Conservation (phyloP, 768 basidiomycete genomes). For the Daedaleopsis sinensis region DNA sequence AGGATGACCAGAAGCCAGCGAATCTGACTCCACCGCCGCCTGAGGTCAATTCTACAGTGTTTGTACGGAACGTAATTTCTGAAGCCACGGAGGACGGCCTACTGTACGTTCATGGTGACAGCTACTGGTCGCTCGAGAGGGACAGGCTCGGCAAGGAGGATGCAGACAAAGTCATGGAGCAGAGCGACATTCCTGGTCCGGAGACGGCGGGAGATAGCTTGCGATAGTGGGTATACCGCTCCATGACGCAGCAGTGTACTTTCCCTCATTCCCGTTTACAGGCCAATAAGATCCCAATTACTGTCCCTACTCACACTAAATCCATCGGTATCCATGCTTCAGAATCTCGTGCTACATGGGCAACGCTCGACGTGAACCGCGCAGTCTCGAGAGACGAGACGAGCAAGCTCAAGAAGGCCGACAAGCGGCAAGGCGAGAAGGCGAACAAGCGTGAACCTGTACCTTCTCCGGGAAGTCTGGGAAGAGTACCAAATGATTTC, state of each 20-base stretch:
- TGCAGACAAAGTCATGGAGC: conserved; percentile 82
- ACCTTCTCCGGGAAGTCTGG: conserved; percentile 95
- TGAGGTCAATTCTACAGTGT: conserved; percentile 88
- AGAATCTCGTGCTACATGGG: conserved; percentile 86
- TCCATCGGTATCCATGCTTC: conserved; percentile 83
- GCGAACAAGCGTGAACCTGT: conserved; percentile 95
- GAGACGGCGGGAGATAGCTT: conserved; percentile 57
- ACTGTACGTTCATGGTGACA: conserved; percentile 76
- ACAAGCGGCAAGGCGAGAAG: conserved; percentile 83
- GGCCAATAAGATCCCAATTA: conserved; percentile 82
- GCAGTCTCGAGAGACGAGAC: conserved; percentile 93
- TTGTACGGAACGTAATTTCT: conserved; percentile 93
- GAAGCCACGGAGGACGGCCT: conserved; percentile 93
- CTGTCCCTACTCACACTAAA: conserved; percentile 93
- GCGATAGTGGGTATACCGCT: conserved; percentile 24
- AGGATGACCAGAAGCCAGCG: conserved; percentile 43
- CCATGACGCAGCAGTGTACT: neutral
- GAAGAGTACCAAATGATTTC: conserved; percentile 60
- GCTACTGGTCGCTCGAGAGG: conserved; percentile 87
- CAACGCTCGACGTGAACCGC: conserved; percentile 88
- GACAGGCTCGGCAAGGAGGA: conserved; percentile 90
- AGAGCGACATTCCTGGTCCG: conserved; percentile 70
- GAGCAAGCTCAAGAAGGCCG: conserved; percentile 83
- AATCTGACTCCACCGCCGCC: conserved; percentile 79
- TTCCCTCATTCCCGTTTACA: conserved; percentile 25